Base-by-base conservation (phyloP, 1,139 yeast genomes). In the Taphrina betulina region DNA sequence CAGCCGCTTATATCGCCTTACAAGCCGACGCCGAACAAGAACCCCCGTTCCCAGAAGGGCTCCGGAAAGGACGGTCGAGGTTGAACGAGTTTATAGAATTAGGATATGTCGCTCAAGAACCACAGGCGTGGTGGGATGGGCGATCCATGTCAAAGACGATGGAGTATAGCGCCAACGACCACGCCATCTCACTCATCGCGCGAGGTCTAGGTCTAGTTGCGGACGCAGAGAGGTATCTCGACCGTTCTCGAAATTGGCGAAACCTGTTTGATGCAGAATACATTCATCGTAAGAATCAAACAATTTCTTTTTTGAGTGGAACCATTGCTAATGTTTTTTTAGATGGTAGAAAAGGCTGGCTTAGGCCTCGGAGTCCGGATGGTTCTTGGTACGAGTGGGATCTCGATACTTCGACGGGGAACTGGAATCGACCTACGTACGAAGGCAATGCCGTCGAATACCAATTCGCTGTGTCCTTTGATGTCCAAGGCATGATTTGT, bases 121-220 rank as follows among this genome's bases (percentile, higher is more conserved):
- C 54, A 3, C 23, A 50, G 28, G 54, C 54, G 1, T 50, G 54
- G 54, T 50, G 54, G 54, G 54, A 50, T 23, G 54, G 54, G 19
- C 20, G 54, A 24, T 40, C 46, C 14, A 33, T 50, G 54, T 38
- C 46, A 19, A 50, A 50, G 41, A 50, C 54, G 26, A 50, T 50
- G 54, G 54, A 50, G 34, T 50, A 50, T 14, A 42, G 34, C 14
- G 54, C 54, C 34, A 50, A 50, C 19, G 54, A 50, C 26, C 37
- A 38, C n/a, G 54, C 46, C 19, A 50, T 50, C 23, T 50, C 54
- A 2, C 19, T 50, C 17, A 31, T 50, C 3, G 54, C 54, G 1
- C 44, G 46, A n/a, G 54, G 54, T 1, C 36, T 42, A 17, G 54
- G 46, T 8, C 35, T 34, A 5, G 24, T 38, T 4, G 28, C 40